Percentiles rank a stretch among this genome's conserved stretches.
Conservation (phyloP, 805 yeast species). For the Candida yuanshanica region DNA sequence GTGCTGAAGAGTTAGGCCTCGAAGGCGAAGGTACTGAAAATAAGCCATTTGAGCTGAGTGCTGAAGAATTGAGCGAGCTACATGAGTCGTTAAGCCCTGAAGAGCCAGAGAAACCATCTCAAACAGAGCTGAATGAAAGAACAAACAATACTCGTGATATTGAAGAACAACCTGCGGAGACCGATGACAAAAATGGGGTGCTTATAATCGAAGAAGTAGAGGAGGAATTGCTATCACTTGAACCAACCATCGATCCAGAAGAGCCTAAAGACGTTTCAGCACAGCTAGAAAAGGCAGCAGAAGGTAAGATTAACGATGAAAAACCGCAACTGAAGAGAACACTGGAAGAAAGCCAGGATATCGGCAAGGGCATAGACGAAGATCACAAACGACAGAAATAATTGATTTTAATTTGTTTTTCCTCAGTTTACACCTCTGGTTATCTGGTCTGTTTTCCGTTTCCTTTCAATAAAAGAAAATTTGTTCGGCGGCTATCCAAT, state of each 20-base stretch:
- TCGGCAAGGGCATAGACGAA: not conserved
- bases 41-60: slow-evolving; percentile 3
- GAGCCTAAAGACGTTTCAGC: not conserved
- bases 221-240: not conserved
- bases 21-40: not conserved
- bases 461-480: not conserved
- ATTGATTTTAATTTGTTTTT: not conserved
- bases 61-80: slow-evolving; percentile 1
- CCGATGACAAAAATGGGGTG: too few species aligned
- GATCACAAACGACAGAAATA: slow-evolving; percentile 1
- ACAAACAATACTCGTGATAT: too few species aligned
- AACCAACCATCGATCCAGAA: not conserved
- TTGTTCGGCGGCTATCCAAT: not conserved
- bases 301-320: not conserved
- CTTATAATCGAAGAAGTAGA: too few species aligned
- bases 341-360: not conserved
- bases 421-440: not conserved
- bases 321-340: not conserved
- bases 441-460: not conserved
- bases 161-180: not conserved
- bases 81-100: slow-evolving; percentile 2
- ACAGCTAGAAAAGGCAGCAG: not conserved
- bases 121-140: too few species aligned
- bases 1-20: not conserved
- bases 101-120: not conserved